A percentile compares a stretch with the other conserved stretches of the same genome.
These are phyloP conservation scores for Trichaptum fuscoviolaceum DNA, from an alignment of 768 basidiomycete species.

Conservation along the genomic window DNA sequence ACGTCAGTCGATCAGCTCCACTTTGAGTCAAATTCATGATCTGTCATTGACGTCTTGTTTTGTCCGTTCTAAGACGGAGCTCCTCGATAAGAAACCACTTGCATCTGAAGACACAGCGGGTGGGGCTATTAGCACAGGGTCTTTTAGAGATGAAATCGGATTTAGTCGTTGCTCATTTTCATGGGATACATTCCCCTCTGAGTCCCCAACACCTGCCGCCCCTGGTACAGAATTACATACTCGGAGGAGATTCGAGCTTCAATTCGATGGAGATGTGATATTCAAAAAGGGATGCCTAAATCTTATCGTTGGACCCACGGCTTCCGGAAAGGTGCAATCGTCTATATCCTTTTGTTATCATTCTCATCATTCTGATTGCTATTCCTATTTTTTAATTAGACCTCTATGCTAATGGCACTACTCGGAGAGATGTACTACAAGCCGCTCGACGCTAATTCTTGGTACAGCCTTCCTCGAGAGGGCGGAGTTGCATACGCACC, in stretches of 20 bases:
- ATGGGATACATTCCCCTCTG: constrained; percentile 38
- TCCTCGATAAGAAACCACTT: background rate
- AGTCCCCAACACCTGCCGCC: background rate
- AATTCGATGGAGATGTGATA: constrained; percentile 43
- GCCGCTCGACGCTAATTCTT: constrained; percentile 25
- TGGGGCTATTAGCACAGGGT: background rate
- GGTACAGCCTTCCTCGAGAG: constrained; percentile 12
- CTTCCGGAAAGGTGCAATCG: constrained; percentile 19
- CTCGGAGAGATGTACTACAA: constrained; percentile 29
- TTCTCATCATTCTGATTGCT: constrained; percentile 10
- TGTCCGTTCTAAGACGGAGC: background rate
- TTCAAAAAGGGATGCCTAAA: constrained; percentile 42
- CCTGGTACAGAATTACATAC: background rate
- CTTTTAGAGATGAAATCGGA: constrained; percentile 33
- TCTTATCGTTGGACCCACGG: constrained; percentile 27
- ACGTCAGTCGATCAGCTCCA: constrained; percentile 17
- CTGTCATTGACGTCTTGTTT: background rate
- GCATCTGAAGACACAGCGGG: background rate
- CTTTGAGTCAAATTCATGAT: background rate
- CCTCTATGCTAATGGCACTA: constrained; percentile 27
- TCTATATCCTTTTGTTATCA: background rate
- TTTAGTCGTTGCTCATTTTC: constrained; percentile 50
- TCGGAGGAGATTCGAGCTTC: constrained; percentile 40
- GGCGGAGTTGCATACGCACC: constrained; percentile 15
- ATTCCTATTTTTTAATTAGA: constrained; percentile 15